These are phyloP conservation scores for Alternaria hordeiaustralica DNA, from an alignment of 2,329 filamentous ascomycete species.

Conservation along the genomic window DNA sequence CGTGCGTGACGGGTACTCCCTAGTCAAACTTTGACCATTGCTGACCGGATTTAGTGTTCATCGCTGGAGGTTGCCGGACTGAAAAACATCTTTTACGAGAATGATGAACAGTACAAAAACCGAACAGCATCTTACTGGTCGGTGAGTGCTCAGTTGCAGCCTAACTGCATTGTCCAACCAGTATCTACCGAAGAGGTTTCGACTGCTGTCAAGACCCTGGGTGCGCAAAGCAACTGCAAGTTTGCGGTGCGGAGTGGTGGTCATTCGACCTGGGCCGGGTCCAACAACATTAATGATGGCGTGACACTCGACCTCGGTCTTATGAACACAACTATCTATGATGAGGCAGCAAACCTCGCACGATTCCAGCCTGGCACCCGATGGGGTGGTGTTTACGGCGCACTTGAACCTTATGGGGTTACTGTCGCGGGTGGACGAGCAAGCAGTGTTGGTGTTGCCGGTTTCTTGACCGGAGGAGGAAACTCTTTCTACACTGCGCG, in stretches of 20 bases:
- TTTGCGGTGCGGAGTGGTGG: conserved; percentile 42
- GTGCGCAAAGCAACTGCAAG: background rate
- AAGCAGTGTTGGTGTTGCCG: conserved; percentile 35
- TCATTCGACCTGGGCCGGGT: conserved; percentile 33
- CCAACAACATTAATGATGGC: conserved; percentile 37
- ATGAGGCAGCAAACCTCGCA: conserved; percentile 20
- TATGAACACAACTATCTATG: conserved; percentile 25
- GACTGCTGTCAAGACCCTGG: conserved; percentile 18
- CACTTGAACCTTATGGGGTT: conserved; percentile 20
- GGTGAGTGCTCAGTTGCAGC: conserved; percentile 31
- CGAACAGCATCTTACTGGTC: conserved; percentile 35
- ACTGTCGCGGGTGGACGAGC: conserved; percentile 34
- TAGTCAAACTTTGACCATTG: conserved; percentile 2
- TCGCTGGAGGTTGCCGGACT: conserved; percentile 24
- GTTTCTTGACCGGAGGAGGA: conserved; percentile 37
- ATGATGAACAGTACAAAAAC: conserved; percentile 18
- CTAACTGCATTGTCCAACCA: conserved; percentile 42
- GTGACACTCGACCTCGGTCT: conserved; percentile 38
- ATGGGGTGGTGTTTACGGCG: conserved; percentile 46
- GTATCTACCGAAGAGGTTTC: conserved; percentile 34
- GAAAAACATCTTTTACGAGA: conserved; percentile 18
- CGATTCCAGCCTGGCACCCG: conserved; percentile 34
- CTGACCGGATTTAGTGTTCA: conserved; percentile 23
- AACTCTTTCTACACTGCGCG: conserved; percentile 33
- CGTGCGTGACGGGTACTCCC: conserved; percentile 6